Evolutionary conservation across 75 land plant species (phyloP).

Genomic region (Cunninghamia lanceolata): DNA sequence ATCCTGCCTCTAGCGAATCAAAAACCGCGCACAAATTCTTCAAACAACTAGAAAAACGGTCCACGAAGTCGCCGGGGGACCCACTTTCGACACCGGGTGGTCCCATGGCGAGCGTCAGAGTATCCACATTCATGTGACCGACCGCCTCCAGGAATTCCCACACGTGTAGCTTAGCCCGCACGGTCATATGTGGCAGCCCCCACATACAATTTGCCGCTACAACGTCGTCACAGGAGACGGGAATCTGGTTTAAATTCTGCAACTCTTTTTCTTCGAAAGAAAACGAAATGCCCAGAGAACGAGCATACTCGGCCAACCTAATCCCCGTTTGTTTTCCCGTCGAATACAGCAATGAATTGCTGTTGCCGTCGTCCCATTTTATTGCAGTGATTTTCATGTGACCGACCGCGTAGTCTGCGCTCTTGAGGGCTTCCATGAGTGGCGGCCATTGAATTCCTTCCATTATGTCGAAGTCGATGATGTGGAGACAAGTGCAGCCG

Average conservation of each 20-base stretch:
- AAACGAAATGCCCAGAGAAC: conserved; percentile 46
- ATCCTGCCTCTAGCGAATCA: conserved; percentile 66
- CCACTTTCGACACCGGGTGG: conserved; percentile 47
- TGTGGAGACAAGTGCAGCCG: conserved; percentile 37
- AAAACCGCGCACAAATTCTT: conserved; percentile 59
- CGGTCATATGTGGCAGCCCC: conserved; percentile 43
- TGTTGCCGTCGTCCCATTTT: conserved; percentile 5
- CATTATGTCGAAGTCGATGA: conserved; percentile 65
- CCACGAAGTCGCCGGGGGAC: neutral
- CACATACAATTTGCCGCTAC: conserved; percentile 54
- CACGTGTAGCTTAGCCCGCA: conserved; percentile 24
- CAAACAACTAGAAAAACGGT: conserved; percentile 41
- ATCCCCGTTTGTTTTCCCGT: conserved; percentile 42
- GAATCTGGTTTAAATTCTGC: conserved; percentile 31
- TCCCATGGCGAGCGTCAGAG: conserved; percentile 21
- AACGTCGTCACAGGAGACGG: conserved; percentile 29
- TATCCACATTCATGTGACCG: conserved; percentile 7
- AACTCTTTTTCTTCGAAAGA: conserved; percentile 45
- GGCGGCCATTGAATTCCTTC: conserved; percentile 77
- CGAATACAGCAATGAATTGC: neutral
- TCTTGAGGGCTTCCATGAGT: conserved; percentile 59
- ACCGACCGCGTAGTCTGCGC: conserved; percentile 24
- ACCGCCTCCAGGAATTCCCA: conserved; percentile 38
- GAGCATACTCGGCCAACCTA: conserved; percentile 52
- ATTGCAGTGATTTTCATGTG: conserved; percentile 64